These are phyloP conservation scores for Aureobasidium sp. DNA, from an alignment of 2,329 filamentous ascomycete genomes.

Conservation along the genomic window DNA sequence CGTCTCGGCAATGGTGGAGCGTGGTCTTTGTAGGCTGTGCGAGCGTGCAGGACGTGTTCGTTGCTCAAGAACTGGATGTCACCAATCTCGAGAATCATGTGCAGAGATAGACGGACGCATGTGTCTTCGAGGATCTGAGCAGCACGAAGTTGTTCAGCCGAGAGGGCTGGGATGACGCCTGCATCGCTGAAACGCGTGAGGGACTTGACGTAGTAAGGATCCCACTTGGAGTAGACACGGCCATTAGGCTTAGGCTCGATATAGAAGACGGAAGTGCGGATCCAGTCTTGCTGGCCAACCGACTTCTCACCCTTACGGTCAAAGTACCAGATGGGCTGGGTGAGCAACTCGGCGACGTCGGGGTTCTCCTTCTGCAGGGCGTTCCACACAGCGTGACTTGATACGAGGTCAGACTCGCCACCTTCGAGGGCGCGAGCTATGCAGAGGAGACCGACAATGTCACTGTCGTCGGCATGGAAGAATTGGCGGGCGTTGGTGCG, in stretches of 20 bases:
- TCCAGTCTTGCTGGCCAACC: slow-evolving; percentile 66
- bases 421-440: slow-evolving; percentile 70
- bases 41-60: slow-evolving; percentile 69
- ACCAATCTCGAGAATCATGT: slow-evolving; percentile 80
- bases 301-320: slow-evolving; percentile 82
- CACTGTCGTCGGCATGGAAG: slow-evolving; percentile 77
- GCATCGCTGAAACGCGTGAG: slow-evolving; percentile 65
- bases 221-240: slow-evolving; percentile 77
- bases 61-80: slow-evolving; percentile 86
- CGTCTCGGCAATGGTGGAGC: slow-evolving; percentile 61
- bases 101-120: slow-evolving; percentile 64
- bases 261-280: slow-evolving; percentile 66
- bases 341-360: slow-evolving; percentile 68
- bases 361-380: slow-evolving; percentile 65
- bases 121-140: slow-evolving; percentile 66
- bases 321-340: slow-evolving; percentile 81
- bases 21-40: slow-evolving; percentile 71
- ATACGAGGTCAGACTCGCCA: slow-evolving; percentile 76
- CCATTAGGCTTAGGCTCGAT: slow-evolving; percentile 60
- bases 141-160: slow-evolving; percentile 60
- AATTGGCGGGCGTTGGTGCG: slow-evolving; percentile 78
- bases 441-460: slow-evolving; percentile 78
- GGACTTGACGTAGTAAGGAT: slow-evolving; percentile 79
- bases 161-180: slow-evolving; percentile 67
- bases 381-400: slow-evolving; percentile 76